Percentiles rank a stretch among this genome's conserved stretches.
These are phyloP conservation scores for Aspergillus wentii DNA, from an alignment of 495 filamentous ascomycete species.

Conservation along the genomic window DNA sequence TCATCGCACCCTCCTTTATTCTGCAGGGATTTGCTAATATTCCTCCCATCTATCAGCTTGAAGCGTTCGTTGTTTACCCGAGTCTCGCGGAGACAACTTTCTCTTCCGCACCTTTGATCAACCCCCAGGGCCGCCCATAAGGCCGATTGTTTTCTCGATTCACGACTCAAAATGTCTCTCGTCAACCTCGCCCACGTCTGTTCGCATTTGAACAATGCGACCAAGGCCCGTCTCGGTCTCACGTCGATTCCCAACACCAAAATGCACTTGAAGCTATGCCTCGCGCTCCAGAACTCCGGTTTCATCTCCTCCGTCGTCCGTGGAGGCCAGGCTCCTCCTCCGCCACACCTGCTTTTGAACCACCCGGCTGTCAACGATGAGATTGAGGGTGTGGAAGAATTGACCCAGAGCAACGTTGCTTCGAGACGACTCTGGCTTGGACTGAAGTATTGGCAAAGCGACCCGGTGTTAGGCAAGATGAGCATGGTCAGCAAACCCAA, in stretches of 20 bases:
- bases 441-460: constrained; percentile 87
- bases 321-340: constrained; percentile 63
- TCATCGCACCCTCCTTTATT: no score
- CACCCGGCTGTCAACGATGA: constrained; percentile 33
- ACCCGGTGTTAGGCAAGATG: constrained; percentile 74
- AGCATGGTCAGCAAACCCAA: constrained; percentile 71
- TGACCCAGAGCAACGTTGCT: constrained; percentile 75
- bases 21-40: neutral
- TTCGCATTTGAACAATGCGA: constrained; percentile 92
- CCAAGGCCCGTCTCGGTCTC: constrained; percentile 75
- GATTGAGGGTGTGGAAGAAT: constrained; percentile 40
- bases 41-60: neutral
- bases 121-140: constrained; percentile 13
- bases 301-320: constrained; percentile 80
- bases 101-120: constrained; percentile 7
- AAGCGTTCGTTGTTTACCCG: neutral
- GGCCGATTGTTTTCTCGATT: constrained; percentile 19
- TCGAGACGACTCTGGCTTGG: constrained; percentile 82
- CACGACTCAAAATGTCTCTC: constrained; percentile 70
- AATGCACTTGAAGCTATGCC: constrained; percentile 68
- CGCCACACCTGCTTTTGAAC: constrained; percentile 46
- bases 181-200: constrained; percentile 73
- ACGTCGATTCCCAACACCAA: constrained; percentile 83
- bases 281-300: constrained; percentile 76
- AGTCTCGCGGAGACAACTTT: neutral